These are phyloP conservation scores for Eimeria sp. DNA, from an alignment of 169 alveolate species.

Conservation along the genomic window DNA sequence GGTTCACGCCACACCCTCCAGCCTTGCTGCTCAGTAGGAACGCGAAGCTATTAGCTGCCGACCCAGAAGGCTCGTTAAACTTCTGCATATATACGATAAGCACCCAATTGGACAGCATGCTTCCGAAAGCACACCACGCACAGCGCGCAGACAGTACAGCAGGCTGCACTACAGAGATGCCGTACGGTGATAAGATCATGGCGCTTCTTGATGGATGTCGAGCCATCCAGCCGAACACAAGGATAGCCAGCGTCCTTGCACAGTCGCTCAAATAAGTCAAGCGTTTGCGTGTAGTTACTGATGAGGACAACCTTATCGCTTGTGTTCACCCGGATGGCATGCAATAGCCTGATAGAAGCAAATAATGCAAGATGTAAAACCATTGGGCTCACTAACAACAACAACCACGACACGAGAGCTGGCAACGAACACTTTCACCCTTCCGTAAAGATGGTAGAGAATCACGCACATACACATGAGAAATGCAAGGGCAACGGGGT, in stretches of 20 bases:
- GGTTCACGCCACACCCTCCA: slow-evolving; percentile 99
- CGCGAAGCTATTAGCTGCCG: slow-evolving; percentile 90
- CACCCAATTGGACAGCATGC: not conserved
- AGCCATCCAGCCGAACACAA: slow-evolving; percentile 95
- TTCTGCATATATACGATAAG: slow-evolving; percentile 73
- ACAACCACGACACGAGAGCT: not conserved
- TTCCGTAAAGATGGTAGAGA: no score
- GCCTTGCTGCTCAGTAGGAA: slow-evolving; percentile 98
- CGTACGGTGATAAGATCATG: slow-evolving; percentile 91
- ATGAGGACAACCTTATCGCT: slow-evolving; percentile 95
- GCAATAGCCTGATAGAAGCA: slow-evolving; percentile 49
- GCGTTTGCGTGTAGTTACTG: slow-evolving; percentile 95
- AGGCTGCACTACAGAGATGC: not conserved
- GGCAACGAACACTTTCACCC: not conserved
- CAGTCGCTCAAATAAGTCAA: slow-evolving; percentile 93
- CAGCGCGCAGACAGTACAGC: not conserved
- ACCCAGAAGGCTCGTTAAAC: slow-evolving; percentile 91
- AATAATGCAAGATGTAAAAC: not conserved
- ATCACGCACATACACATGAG: not conserved
- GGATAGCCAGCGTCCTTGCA: slow-evolving; percentile 92
- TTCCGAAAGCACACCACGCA: not conserved
- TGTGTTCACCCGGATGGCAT: slow-evolving; percentile 85
- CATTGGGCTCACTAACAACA: not conserved
- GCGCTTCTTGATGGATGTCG: slow-evolving; percentile 92
- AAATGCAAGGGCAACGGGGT: not conserved